phyloP scores from a whole-genome alignment of 495 filamentous ascomycete species.

The Aspergillus olivimuriae region DNA sequence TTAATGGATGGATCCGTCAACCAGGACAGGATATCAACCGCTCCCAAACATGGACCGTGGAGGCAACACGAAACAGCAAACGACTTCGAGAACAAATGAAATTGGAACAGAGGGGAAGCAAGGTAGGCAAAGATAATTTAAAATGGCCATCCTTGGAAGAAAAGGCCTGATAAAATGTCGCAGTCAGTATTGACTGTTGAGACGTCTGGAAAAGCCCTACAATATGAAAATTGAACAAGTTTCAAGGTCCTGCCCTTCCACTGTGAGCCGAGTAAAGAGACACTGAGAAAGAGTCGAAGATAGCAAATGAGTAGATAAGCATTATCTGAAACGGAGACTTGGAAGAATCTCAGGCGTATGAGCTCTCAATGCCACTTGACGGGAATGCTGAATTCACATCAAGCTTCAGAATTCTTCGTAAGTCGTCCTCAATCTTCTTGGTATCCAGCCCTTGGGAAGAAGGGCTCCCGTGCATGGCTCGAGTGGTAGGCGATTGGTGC shows the following conservation, averaged over 20 bases:
- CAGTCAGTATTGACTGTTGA: no score
- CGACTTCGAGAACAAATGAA: no score
- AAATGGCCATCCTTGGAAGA: not conserved
- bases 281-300: constrained; percentile 7
- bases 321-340: no score
- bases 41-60: constrained; percentile 10
- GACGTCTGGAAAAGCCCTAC: no score
- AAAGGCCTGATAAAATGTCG: no score
- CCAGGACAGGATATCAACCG: no score
- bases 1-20: constrained; percentile 9
- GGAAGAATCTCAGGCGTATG: constrained; percentile 25
- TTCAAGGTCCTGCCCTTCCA: no score
- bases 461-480: constrained; percentile 16
- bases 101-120: not conserved
- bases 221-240: no score
- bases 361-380: constrained; percentile 30
- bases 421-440: constrained; percentile 48
- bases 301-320: not conserved
- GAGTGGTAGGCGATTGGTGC: constrained; percentile 19
- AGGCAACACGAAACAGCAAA: constrained; percentile 16
- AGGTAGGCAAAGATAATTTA: not conserved
- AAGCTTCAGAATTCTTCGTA: constrained; percentile 49
- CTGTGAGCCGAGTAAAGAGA: no score
- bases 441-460: constrained; percentile 28
- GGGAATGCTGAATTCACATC: constrained; percentile 26